A percentile compares a stretch with the other conserved stretches of the same genome.
Conservation (phyloP, 169 alveolate species). For the Cryptosporidium sp. region DNA sequence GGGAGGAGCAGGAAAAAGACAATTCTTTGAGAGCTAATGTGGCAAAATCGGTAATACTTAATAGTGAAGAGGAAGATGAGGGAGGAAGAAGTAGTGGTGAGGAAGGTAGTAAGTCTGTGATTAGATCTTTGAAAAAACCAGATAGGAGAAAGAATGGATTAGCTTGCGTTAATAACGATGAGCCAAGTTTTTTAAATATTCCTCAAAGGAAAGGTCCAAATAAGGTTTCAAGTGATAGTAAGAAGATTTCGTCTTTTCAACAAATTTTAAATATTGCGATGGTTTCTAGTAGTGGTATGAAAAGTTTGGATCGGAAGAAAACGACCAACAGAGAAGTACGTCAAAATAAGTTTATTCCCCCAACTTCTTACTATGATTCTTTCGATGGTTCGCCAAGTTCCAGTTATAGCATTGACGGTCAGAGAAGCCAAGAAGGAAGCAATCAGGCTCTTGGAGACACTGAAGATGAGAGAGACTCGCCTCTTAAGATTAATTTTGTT, state of each 20-base stretch:
- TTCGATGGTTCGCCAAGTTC: not conserved
- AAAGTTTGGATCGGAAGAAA: not conserved
- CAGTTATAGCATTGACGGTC: not conserved
- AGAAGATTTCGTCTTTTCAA: slow-evolving; percentile 7
- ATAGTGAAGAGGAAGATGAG: not conserved
- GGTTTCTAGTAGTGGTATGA: not conserved
- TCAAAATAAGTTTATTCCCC: not conserved
- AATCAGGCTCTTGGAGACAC: not conserved
- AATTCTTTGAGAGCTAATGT: not conserved
- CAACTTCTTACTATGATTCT: not conserved
- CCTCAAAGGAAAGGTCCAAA: not conserved
- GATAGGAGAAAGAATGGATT: not conserved
- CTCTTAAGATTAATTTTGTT: slow-evolving; percentile 33
- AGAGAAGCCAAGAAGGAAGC: not conserved
- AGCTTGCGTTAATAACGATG: not conserved
- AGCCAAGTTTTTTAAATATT: not conserved
- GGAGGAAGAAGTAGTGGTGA: not conserved
- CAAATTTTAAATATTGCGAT: slow-evolving; percentile 19
- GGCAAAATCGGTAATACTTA: not conserved
- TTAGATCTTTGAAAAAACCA: not conserved
- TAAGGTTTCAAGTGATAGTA: not conserved
- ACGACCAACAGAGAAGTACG: not conserved
- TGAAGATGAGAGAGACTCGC: not conserved
- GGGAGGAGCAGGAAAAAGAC: slow-evolving; percentile 34
- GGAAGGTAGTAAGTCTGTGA: not conserved